Percentiles rank a stretch among this genome's conserved stretches.
Evolutionary conservation across 78 protist species (phyloP).

Genomic region (Planoprotostelium fungivorum): DNA sequence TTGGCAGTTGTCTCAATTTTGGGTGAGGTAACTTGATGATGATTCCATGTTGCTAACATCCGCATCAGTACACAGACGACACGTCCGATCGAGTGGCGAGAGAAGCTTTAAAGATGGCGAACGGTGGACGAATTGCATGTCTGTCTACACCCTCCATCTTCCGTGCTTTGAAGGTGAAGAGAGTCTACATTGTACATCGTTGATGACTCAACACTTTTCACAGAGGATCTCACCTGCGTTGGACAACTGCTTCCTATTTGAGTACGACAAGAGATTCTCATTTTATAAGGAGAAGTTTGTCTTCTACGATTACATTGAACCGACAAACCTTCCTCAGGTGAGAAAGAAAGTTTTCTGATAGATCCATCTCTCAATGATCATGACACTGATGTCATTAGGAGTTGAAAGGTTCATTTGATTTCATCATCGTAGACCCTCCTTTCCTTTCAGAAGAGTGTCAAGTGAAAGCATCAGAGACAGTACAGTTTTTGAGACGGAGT

Average conservation of each 20-base stretch:
- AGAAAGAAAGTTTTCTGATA: too few relatives aligned
- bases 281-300: not conserved
- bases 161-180: not conserved
- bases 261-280: not conserved
- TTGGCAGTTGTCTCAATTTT: not conserved
- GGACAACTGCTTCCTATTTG: not conserved
- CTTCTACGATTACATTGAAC: not conserved
- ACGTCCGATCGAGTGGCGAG: not conserved
- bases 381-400: not conserved
- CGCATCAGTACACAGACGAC: not conserved
- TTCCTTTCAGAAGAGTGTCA: not conserved
- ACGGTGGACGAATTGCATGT: not conserved
- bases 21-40: not conserved
- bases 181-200: not conserved
- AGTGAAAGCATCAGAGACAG: not conserved
- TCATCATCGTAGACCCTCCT: not conserved
- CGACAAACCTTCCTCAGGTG: not conserved
- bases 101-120: not conserved
- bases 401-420: not conserved
- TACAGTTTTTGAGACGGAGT: not conserved
- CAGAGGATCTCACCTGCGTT: not conserved
- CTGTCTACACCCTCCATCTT: not conserved
- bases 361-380: too few relatives aligned
- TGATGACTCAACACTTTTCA: not conserved
- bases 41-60: not conserved